Conservation (phyloP, 2,329 filamentous ascomycete species). For the Ophiocordyceps robertsii region DNA sequence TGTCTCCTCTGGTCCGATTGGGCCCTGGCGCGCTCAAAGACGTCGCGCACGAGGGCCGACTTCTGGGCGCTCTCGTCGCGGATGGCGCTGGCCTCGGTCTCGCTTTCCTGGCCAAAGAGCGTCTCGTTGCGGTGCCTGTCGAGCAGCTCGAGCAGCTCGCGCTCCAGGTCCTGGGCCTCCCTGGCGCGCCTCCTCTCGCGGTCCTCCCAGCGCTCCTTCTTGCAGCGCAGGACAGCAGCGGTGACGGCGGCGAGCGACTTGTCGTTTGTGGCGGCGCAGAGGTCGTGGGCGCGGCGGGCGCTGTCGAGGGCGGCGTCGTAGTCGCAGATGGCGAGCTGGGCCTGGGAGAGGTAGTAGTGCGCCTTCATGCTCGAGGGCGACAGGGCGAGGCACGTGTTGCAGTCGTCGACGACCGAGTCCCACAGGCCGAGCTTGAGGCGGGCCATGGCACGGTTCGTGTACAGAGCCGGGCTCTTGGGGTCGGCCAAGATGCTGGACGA, state of each 20-base stretch:
- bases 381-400: slow-evolving; percentile 59
- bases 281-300: slow-evolving; percentile 58
- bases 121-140: slow-evolving; percentile 30
- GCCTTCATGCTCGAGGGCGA: slow-evolving; percentile 61
- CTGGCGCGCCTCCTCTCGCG: slow-evolving; percentile 49
- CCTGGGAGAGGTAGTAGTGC: slow-evolving; percentile 70
- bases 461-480: slow-evolving; percentile 63
- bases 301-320: slow-evolving; percentile 59
- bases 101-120: slow-evolving; percentile 10
- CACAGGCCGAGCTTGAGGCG: slow-evolving; percentile 62
- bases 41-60: slow-evolving; percentile 25
- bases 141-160: slow-evolving; percentile 42
- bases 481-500: slow-evolving; percentile 61
- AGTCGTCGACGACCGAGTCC: slow-evolving; percentile 66
- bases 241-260: slow-evolving; percentile 60
- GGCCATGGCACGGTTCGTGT: slow-evolving; percentile 80
- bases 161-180: slow-evolving; percentile 43
- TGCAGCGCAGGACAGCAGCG: slow-evolving; percentile 60
- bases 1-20: slow-evolving; percentile 34
- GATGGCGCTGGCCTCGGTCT: slow-evolving; percentile 29
- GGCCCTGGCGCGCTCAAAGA: slow-evolving; percentile 38
- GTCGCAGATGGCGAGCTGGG: slow-evolving; percentile 53
- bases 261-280: slow-evolving; percentile 50
- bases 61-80: slow-evolving; percentile 32
- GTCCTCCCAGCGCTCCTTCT: slow-evolving; percentile 75